A percentile compares a stretch with the other conserved stretches of the same genome.
Conservation (phyloP, 257 asterid species). For the Verbascum thapsus region DNA sequence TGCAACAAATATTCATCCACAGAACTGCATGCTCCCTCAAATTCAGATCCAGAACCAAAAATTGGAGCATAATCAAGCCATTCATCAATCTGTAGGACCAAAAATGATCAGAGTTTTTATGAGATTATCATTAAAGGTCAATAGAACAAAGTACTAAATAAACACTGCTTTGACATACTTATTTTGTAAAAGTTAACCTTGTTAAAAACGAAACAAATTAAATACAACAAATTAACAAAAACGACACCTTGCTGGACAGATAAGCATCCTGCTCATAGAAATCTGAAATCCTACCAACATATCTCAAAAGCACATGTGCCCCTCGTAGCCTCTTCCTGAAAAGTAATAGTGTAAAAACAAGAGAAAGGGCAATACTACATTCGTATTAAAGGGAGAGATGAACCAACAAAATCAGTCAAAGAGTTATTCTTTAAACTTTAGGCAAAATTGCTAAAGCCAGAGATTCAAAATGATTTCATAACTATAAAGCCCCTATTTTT, state of each 20-base stretch:
- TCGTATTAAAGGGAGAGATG: neutral
- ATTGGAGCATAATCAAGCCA: slow-evolving; percentile 80
- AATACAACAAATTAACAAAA: neutral
- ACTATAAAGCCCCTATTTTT: neutral
- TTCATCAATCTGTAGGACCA: slow-evolving; percentile 64
- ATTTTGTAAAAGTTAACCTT: too few species aligned
- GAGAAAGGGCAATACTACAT: slow-evolving; percentile 2
- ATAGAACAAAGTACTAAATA: too few species aligned
- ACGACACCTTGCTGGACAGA: slow-evolving; percentile 65
- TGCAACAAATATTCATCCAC: slow-evolving; percentile 67
- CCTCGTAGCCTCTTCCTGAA: slow-evolving; percentile 72
- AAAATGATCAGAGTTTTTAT: slow-evolving; percentile 1
- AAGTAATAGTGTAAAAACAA: slow-evolving; percentile 17
- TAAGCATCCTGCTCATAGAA: slow-evolving; percentile 55
- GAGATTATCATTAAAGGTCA: neutral
- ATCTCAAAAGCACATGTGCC: slow-evolving; percentile 54
- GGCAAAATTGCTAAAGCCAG: neutral
- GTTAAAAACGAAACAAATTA: slow-evolving; percentile 10
- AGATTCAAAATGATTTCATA: neutral
- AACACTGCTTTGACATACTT: too few species aligned
- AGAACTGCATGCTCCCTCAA: slow-evolving; percentile 82
- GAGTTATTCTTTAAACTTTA: neutral
- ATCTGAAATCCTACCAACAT: slow-evolving; percentile 62
- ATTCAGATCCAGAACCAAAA: slow-evolving; percentile 80
- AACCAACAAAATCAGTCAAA: neutral